Conservation (phyloP, 192 early-diverging fungal genomes). For the Blastocladiella britannica region DNA sequence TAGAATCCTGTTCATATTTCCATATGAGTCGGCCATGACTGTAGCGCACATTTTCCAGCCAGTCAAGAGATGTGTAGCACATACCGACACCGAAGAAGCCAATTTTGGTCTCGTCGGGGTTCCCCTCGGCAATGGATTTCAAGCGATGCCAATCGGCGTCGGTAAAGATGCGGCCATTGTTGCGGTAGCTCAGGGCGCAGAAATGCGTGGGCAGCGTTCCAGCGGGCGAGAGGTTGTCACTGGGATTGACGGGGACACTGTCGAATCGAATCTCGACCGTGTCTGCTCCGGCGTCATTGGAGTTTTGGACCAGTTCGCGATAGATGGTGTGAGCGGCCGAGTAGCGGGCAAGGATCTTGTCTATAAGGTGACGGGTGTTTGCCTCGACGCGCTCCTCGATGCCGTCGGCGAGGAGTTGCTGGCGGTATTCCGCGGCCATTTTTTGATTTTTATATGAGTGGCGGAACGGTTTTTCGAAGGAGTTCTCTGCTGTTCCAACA, state of each 20-base stretch:
- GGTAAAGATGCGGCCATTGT: slow-evolving; percentile 63
- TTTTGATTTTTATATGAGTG: no score
- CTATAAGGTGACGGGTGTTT: slow-evolving; percentile 76
- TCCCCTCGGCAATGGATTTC: slow-evolving; percentile 75
- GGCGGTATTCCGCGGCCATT: not conserved
- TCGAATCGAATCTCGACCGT: slow-evolving; percentile 36
- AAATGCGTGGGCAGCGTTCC: slow-evolving; percentile 10
- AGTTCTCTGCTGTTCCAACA: no score
- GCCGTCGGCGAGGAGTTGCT: not conserved
- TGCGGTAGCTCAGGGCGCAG: slow-evolving; percentile 39
- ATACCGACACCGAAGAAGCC: not conserved
- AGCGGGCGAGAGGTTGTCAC: slow-evolving; percentile 10
- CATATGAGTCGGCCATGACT: slow-evolving; percentile 7
- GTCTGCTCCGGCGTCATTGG: slow-evolving; percentile 52
- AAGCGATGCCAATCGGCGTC: slow-evolving; percentile 64
- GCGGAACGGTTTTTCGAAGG: no score
- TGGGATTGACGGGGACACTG: slow-evolving; percentile 21
- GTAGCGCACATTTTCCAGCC: slow-evolving; percentile 13
- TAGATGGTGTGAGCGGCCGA: slow-evolving; percentile 35
- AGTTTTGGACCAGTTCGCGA: slow-evolving; percentile 51
- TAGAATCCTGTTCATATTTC: slow-evolving; percentile 50
- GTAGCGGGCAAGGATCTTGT: slow-evolving; percentile 65
- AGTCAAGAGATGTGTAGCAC: not conserved
- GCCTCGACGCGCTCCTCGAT: slow-evolving; percentile 25
- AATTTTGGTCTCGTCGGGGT: slow-evolving; percentile 49